phyloP scores from a whole-genome alignment of 1,284 basidiomycete species.

The Gymnopus androsaceus region DNA sequence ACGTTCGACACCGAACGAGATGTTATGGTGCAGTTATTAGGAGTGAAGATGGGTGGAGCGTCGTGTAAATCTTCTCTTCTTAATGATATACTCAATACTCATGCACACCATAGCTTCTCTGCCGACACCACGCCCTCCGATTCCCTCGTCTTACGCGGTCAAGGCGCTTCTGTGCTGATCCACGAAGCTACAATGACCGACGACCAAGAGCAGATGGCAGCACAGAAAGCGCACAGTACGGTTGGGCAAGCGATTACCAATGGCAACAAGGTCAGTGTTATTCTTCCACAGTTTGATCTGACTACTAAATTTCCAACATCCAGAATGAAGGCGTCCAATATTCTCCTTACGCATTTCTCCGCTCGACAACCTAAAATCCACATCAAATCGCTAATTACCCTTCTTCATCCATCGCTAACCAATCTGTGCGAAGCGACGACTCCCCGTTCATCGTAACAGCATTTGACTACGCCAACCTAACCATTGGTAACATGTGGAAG shows the following conservation, averaged over 20 bases:
- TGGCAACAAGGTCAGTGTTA: conserved; percentile 66
- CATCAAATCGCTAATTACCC: conserved; percentile 24
- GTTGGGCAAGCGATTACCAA: conserved; percentile 85
- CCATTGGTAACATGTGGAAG: no score
- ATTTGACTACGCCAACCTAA: conserved; percentile 82
- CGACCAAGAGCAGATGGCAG: conserved; percentile 72
- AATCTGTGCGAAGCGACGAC: conserved; percentile 21
- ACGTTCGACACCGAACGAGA: conserved; percentile 72
- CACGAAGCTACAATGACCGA: conserved; percentile 94
- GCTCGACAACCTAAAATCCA: conserved; percentile 88
- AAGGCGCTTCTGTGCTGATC: conserved; percentile 79
- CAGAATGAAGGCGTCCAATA: conserved; percentile 83
- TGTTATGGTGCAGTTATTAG: conserved; percentile 75
- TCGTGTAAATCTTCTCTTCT: conserved; percentile 56
- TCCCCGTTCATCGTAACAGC: conserved; percentile 66
- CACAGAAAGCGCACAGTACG: conserved; percentile 84
- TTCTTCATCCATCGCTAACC: neutral
- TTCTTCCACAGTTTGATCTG: no score
- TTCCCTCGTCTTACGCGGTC: no score
- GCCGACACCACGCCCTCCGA: no score
- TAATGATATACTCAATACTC: no score
- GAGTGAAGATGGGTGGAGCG: conserved; percentile 77
- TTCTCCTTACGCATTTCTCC: conserved; percentile 95
- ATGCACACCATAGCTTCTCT: no score
- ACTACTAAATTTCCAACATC: no score